Base-by-base conservation (phyloP, 176 grass and related monocot species). In the Hsuehochloa calcarea region DNA sequence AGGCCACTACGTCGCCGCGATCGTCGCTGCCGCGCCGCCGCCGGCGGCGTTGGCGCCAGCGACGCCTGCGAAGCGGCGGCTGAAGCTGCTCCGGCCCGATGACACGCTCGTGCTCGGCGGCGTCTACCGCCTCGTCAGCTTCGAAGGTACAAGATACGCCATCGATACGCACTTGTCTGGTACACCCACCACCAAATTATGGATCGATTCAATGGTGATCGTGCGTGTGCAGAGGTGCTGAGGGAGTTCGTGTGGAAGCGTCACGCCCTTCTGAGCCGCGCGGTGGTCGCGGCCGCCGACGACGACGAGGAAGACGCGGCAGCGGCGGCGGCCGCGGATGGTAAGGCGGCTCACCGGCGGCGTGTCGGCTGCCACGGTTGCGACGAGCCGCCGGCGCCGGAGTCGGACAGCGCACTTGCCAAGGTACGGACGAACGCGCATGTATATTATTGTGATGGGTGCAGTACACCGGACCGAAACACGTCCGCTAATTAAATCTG, bases 91-190 rank as follows among this genome's bases (percentile, higher is more conserved):
- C 85, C 91, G 96, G 26, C 96, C 96, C 14, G 93, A 98, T 70
- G 96, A 95, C 72, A 93, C 87, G 20, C 92, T 98, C 69, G 56
- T 84, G 39, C 82, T 93, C 72, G 91, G 91, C 89, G 83, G 84
- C 88, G 91, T 92, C 85, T 95, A 98, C 80, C 91, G 91, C 85
- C 96, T 98, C 40, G 89, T 98, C 86, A 95, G 87, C 91, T 98
- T 98, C 80, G 91, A 98, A 92, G 93, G 96, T 98, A 50, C 45
- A 13, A 47, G 3, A 47, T 13, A 47, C 10, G 45, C 45, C 45
- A 47, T 50, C 4, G 47, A 15, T 16, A 4, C 12, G 47, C 14
- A 50, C 13, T 16, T 16, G 16, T 50, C 47, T 50, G 14, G 44
- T 13, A 12, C 44, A 40, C 5, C 12, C 44, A 12, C 44, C 10